Base-by-base conservation (phyloP, 345 rosid genomes). In the Streptanthus diversifolius region DNA sequence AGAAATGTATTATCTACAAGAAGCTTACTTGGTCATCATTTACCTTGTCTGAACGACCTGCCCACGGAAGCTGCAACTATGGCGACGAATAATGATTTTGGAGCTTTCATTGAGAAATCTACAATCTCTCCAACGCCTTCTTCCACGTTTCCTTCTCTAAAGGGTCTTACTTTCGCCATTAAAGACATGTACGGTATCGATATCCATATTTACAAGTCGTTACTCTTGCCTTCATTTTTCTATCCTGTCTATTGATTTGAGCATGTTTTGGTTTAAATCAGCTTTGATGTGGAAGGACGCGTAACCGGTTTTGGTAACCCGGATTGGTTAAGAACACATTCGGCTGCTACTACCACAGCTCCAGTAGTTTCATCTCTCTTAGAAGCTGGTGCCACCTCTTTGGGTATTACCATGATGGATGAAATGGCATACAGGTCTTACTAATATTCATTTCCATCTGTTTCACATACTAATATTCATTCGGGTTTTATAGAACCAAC, bases 281-380 rank as follows among this genome's bases (percentile, higher is more conserved):
- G 97, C 47, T 93, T 91, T 22, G 96, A 93, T 72, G 85, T 91
- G 47, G 87, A 88, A 19, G 98, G 97, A 27, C 81, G 80, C 7
- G 85, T 91, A 33, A 82, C 96, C 70, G 95, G 96, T 39, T 93
- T 93, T 73, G 98, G 98, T 57, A 88, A 88, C 73, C 98, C 95
- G 36, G 97, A 91, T 63, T 93, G 98, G 98, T 88, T 82, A 64
- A 80, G 86, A 80, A 91, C 97, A 63, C 97, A 91, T 78, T 63
- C 74, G 3, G 81, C 84, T 44, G 92, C 97, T 44, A 83, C 82
- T 49, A 80, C 89, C 32, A 89, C 93, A 4, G 92, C 96, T 12
- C 95, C 86, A 0, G 85, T 82, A 48, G 92, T 93, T 73, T 73
- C 80, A 69, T 86, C 85, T 63, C 77, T 91, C 62, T 77, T 91